These are phyloP conservation scores for Lojkania enalia DNA, from an alignment of 2,329 filamentous ascomycete genomes.

Conservation along the genomic window DNA sequence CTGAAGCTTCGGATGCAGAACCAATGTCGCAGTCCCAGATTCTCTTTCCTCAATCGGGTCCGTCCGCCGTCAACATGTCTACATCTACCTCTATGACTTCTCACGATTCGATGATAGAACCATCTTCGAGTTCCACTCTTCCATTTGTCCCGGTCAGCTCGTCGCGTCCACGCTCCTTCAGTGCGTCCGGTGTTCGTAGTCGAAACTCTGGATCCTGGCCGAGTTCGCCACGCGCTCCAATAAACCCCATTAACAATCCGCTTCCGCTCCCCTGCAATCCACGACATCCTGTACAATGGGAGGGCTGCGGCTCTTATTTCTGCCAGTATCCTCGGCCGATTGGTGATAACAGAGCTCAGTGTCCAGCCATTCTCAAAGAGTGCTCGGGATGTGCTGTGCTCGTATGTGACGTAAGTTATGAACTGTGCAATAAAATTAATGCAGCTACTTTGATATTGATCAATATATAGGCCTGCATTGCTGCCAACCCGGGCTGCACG, in stretches of 20 bases:
- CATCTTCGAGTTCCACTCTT: constrained; percentile 27
- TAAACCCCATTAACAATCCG: constrained; percentile 35
- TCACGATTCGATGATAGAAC: constrained; percentile 26
- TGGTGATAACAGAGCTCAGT: constrained; percentile 44
- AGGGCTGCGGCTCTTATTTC: constrained; percentile 49
- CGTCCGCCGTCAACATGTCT: constrained; percentile 34
- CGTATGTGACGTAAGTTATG: constrained; percentile 46
- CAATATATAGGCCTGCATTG: constrained; percentile 32
- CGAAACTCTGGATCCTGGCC: constrained; percentile 34
- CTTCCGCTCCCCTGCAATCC: constrained; percentile 45
- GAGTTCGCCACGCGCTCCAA: constrained; percentile 27
- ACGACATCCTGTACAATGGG: constrained; percentile 49
- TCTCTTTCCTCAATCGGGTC: constrained; percentile 25
- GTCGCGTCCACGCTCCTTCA: constrained; percentile 43
- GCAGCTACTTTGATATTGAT: background rate
- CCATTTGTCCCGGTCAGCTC: constrained; percentile 39
- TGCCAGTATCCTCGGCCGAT: constrained; percentile 45
- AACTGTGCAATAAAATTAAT: constrained; percentile 13
- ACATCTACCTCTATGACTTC: constrained; percentile 31
- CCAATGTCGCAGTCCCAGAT: constrained; percentile 44
- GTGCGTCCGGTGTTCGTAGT: constrained; percentile 41
- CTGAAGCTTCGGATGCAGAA: constrained; percentile 28
- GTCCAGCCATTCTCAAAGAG: constrained; percentile 42
- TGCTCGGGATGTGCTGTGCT: constrained; percentile 46
- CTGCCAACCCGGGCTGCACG: constrained; percentile 36